These are phyloP conservation scores for Sisymbrium irio DNA, from an alignment of 345 rosid species.

Conservation along the genomic window DNA sequence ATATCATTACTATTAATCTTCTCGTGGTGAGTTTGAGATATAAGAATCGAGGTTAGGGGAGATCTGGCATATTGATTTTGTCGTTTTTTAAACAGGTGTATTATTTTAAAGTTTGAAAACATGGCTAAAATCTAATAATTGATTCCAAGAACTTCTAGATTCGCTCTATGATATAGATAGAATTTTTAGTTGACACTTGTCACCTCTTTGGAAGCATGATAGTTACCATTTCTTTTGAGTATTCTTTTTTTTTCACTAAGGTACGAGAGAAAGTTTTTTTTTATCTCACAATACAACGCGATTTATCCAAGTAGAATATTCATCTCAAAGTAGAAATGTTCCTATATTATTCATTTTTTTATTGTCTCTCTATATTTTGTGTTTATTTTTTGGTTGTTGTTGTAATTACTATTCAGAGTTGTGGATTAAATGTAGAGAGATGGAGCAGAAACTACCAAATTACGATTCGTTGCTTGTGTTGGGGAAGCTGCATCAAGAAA, in stretches of 20 bases:
- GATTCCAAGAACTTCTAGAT: constrained; percentile 24
- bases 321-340: background rate
- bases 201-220: constrained; percentile 15
- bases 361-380: background rate
- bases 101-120: background rate
- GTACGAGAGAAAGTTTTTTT: background rate
- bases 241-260: background rate
- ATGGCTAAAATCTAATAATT: constrained; percentile 11
- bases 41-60: constrained; percentile 29
- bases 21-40: background rate
- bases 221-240: constrained; percentile 3
- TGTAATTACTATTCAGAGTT: constrained; percentile 9
- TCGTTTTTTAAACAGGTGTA: background rate
- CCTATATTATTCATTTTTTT: background rate
- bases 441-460: background rate
- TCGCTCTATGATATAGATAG: background rate
- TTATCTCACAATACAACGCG: background rate
- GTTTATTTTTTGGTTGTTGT: background rate
- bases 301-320: background rate
- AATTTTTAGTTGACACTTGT: constrained; percentile 12
- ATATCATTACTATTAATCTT: background rate
- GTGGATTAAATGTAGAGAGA: constrained; percentile 25
- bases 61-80: constrained; percentile 4
- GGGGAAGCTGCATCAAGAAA: constrained; percentile 33
- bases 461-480: constrained; percentile 17